phyloP scores from a whole-genome alignment of 2,329 filamentous ascomycete genomes.

The Fusarium redolens region DNA sequence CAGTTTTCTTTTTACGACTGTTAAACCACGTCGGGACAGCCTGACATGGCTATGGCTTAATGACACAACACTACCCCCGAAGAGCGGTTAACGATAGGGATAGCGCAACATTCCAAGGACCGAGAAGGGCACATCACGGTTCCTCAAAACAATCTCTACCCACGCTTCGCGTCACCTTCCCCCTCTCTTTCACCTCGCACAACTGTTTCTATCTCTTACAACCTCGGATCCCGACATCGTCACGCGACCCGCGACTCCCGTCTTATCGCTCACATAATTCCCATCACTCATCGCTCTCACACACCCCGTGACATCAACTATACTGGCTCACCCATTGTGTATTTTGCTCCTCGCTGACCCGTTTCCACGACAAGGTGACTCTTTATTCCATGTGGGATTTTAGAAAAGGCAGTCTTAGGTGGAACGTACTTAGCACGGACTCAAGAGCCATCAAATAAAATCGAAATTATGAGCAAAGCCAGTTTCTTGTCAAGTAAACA shows the following conservation, averaged over 20 bases:
- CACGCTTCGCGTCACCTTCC: conserved; percentile 40
- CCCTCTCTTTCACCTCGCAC: conserved; percentile 40
- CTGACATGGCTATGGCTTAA: conserved; percentile 43
- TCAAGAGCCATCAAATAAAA: conserved; percentile 41
- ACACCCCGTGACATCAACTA: conserved; percentile 43
- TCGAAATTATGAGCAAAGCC: conserved; percentile 36
- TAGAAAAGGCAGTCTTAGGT: conserved; percentile 34
- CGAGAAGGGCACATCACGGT: conserved; percentile 46
- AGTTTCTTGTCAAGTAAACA: background rate
- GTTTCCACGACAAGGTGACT: conserved; percentile 27
- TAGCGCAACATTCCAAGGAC: conserved; percentile 34
- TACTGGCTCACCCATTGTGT: conserved; percentile 33
- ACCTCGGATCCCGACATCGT: conserved; percentile 32
- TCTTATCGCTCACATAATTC: conserved; percentile 45
- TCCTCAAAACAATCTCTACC: conserved; percentile 46
- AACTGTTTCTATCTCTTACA: conserved; percentile 39
- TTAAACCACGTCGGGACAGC: conserved; percentile 33
- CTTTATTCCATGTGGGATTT: conserved; percentile 31
- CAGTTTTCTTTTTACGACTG: conserved; percentile 39
- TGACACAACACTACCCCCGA: conserved; percentile 34
- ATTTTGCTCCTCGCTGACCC: conserved; percentile 31
- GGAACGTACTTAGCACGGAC: conserved; percentile 42
- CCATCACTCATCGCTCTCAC: conserved; percentile 44
- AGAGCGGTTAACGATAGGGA: conserved; percentile 39
- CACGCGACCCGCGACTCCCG: conserved; percentile 38